A percentile compares a stretch with the other conserved stretches of the same genome.
phyloP scores from a whole-genome alignment of 164 flowering plant species.

The Aristolochia fimbriata region DNA sequence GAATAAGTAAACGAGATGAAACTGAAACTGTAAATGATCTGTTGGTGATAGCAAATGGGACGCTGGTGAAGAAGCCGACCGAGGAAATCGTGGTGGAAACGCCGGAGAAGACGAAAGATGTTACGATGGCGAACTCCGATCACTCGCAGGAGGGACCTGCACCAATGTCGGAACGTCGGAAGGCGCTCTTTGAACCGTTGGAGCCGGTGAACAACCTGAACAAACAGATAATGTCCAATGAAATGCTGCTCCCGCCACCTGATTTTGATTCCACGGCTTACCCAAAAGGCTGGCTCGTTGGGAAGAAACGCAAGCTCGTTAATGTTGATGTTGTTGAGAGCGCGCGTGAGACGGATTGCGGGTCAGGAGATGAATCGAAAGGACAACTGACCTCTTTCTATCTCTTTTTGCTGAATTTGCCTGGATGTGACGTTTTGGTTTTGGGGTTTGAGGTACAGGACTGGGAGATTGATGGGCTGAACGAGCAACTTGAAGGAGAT shows the following conservation, averaged over 20 bases:
- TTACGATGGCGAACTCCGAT: constrained; percentile 10
- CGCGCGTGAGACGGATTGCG: constrained; percentile 88
- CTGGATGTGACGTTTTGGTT: background rate
- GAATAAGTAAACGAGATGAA: background rate
- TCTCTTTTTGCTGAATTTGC: no score
- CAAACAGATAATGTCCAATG: constrained; percentile 42
- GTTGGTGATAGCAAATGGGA: constrained; percentile 25
- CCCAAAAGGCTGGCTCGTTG: constrained; percentile 85
- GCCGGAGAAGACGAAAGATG: constrained; percentile 27
- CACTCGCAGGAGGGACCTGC: constrained; percentile 20
- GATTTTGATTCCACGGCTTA: constrained; percentile 80
- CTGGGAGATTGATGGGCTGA: constrained; percentile 75
- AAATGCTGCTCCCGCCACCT: constrained; percentile 77
- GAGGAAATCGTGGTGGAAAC: constrained; percentile 24
- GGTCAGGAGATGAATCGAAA: constrained; percentile 94
- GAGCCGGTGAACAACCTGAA: constrained; percentile 37
- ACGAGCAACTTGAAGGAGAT: constrained; percentile 84
- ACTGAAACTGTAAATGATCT: background rate
- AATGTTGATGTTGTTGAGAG: constrained; percentile 96
- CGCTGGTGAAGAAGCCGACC: constrained; percentile 22
- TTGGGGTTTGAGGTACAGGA: constrained; percentile 40
- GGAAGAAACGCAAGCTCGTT: constrained; percentile 93
- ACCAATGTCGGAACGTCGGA: constrained; percentile 67
- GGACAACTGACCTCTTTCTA: constrained; percentile 24
- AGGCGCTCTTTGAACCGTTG: constrained; percentile 80